A percentile compares a stretch with the other conserved stretches of the same genome.
Conservation (phyloP, 768 basidiomycete genomes). For the Kwoniella heveanensis region DNA sequence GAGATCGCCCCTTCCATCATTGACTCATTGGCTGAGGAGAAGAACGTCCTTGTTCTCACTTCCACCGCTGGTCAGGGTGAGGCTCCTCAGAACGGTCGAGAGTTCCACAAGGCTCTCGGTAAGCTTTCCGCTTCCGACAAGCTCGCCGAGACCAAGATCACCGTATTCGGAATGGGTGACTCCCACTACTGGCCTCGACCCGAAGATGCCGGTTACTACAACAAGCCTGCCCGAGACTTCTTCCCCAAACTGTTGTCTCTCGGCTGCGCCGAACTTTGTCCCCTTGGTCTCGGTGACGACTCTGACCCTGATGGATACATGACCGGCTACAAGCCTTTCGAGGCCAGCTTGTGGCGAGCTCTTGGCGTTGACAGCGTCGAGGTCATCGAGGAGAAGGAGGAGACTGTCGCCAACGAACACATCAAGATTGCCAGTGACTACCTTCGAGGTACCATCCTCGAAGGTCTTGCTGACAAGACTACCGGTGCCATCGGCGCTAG, state of each 20-base stretch:
- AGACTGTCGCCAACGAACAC: constrained; percentile 97
- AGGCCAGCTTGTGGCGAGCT: constrained; percentile 87
- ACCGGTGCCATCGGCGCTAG: constrained; percentile 89
- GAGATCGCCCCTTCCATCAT: constrained; percentile 64
- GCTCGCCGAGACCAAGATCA: constrained; percentile 67
- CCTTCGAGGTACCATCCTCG: constrained; percentile 90
- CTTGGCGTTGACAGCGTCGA: constrained; percentile 87
- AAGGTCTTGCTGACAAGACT: constrained; percentile 79
- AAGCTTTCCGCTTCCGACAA: constrained; percentile 54
- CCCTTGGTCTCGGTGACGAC: constrained; percentile 86
- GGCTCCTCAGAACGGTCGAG: constrained; percentile 92
- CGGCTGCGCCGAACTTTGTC: constrained; percentile 72
- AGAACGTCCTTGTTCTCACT: constrained; percentile 79
- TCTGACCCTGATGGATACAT: constrained; percentile 94
- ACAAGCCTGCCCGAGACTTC: constrained; percentile 91
- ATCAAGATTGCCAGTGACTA: constrained; percentile 96
- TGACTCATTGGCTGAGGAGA: constrained; percentile 72
- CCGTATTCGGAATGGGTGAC: constrained; percentile 95
- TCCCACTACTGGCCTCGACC: constrained; percentile 98
- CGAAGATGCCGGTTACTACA: constrained; percentile 97
- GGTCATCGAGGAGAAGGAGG: constrained; percentile 87
- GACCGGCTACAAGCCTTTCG: constrained; percentile 97
- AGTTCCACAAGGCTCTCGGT: constrained; percentile 78
- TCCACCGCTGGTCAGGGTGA: constrained; percentile 97
- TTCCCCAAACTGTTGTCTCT: constrained; percentile 75